phyloP scores from a whole-genome alignment of 495 filamentous ascomycete genomes.

The Xylaria sp. region DNA sequence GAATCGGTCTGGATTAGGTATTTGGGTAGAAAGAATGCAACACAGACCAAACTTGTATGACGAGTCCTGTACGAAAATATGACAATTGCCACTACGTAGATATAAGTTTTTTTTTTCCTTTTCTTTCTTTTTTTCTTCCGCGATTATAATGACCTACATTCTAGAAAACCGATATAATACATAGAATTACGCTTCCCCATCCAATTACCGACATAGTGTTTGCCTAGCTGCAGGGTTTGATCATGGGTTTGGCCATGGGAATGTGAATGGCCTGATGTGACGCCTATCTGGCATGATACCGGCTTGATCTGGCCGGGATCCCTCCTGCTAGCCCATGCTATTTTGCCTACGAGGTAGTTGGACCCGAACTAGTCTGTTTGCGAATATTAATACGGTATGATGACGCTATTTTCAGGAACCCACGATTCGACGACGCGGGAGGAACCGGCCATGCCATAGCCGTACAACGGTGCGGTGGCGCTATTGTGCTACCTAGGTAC shows the following conservation, averaged over 20 bases:
- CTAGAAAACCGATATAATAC: not conserved
- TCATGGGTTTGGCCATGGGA: slow-evolving; percentile 15
- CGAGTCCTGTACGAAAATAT: not conserved
- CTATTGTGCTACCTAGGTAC: not conserved
- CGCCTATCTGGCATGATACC: slow-evolving; percentile 27
- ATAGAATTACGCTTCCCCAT: slow-evolving; percentile 6
- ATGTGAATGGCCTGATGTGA: slow-evolving; percentile 28
- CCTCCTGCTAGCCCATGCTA: not conserved
- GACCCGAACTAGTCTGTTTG: slow-evolving; percentile 5
- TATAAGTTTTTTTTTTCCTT: not conserved
- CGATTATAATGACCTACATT: not conserved
- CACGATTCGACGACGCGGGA: slow-evolving; percentile 17
- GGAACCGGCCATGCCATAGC: slow-evolving; percentile 15
- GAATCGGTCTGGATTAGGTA: slow-evolving; percentile 5
- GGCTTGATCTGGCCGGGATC: slow-evolving; percentile 21
- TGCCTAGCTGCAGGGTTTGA: slow-evolving; percentile 25
- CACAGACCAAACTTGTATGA: not conserved
- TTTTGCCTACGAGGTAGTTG: slow-evolving; percentile 13
- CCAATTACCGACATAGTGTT: slow-evolving; percentile 23
- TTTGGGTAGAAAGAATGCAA: not conserved
- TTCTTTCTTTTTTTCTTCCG: not conserved
- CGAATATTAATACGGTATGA: slow-evolving; percentile 4
- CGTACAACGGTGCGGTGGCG: not conserved
- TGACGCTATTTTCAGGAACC: slow-evolving; percentile 26
- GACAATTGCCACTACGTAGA: not conserved